Percentiles rank a stretch among this genome's conserved stretches.
Evolutionary conservation across 2,329 filamentous ascomycete genomes (phyloP).

Genomic region (Dichotomopilus funicola): DNA sequence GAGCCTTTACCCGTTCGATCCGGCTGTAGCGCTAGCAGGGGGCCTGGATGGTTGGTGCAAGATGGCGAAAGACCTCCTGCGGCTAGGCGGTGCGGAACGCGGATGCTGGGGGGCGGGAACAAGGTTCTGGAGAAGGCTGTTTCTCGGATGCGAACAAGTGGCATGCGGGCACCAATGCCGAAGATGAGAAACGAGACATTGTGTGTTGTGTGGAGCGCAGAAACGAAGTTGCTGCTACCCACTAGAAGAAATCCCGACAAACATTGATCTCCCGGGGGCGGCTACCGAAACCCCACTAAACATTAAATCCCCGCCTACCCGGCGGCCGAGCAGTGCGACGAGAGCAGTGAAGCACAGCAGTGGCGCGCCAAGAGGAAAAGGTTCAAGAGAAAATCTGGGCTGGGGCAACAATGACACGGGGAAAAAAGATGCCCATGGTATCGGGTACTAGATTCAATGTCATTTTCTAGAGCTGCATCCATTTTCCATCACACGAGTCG

Average conservation of each 20-base stretch:
- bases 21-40: neutral
- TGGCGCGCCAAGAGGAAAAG: constrained; percentile 12
- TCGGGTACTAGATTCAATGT: neutral
- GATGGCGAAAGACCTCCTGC: no score
- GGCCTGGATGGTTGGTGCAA: no score
- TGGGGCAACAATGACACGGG: neutral
- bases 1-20: constrained; percentile 15
- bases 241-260: neutral
- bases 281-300: no score
- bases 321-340: constrained; percentile 16
- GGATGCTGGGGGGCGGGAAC: constrained; percentile 3
- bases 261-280: neutral
- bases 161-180: no score
- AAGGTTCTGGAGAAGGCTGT: constrained; percentile 8
- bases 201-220: neutral
- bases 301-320: neutral
- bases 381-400: neutral
- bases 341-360: constrained; percentile 7
- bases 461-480: neutral
- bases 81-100: neutral
- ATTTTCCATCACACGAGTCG: constrained; percentile 8
- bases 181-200: no score
- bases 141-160: no score
- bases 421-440: neutral
- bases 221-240: neutral